Conservation (phyloP, 257 asterid genomes). For the Cruciata laevipes region DNA sequence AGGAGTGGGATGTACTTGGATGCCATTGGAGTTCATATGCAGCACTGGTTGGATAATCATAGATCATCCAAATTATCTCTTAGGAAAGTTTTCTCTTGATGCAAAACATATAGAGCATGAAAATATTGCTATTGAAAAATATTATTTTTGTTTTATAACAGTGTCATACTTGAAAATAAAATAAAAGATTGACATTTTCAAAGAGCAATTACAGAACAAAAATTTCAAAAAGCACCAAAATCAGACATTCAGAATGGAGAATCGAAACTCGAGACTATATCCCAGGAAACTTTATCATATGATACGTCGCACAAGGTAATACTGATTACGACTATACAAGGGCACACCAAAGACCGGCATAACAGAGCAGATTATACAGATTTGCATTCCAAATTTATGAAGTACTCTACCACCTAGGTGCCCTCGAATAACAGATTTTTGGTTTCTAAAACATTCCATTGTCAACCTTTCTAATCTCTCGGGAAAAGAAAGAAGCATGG, state of each 20-base stretch:
- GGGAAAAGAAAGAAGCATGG: slow-evolving; percentile 11
- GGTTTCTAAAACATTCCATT: neutral
- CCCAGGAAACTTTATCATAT: neutral
- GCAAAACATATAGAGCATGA: too few relatives aligned
- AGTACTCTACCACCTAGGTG: slow-evolving; percentile 7
- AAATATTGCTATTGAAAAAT: too few relatives aligned
- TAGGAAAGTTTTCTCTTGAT: slow-evolving; percentile 40
- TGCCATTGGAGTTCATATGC: slow-evolving; percentile 88
- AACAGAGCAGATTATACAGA: slow-evolving; percentile 14
- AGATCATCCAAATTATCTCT: slow-evolving; percentile 37
- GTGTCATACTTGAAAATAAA: too few relatives aligned
- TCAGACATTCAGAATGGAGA: too few relatives aligned
- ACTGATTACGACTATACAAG: slow-evolving; percentile 10
- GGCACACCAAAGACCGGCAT: slow-evolving; percentile 13
- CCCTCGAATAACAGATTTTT: slow-evolving; percentile 1
- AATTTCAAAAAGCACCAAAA: too few relatives aligned
- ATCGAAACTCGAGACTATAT: neutral
- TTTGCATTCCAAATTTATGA: neutral
- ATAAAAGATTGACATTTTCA: too few relatives aligned
- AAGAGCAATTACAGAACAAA: too few relatives aligned
- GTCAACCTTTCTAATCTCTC: slow-evolving; percentile 11
- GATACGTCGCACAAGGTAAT: neutral
- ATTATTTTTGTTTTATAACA: too few relatives aligned
- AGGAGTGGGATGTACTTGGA: slow-evolving; percentile 63
- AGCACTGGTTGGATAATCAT: slow-evolving; percentile 77